These are phyloP conservation scores for Fonsecaea nubica DNA, from an alignment of 2,329 filamentous ascomycete species.

Conservation along the genomic window DNA sequence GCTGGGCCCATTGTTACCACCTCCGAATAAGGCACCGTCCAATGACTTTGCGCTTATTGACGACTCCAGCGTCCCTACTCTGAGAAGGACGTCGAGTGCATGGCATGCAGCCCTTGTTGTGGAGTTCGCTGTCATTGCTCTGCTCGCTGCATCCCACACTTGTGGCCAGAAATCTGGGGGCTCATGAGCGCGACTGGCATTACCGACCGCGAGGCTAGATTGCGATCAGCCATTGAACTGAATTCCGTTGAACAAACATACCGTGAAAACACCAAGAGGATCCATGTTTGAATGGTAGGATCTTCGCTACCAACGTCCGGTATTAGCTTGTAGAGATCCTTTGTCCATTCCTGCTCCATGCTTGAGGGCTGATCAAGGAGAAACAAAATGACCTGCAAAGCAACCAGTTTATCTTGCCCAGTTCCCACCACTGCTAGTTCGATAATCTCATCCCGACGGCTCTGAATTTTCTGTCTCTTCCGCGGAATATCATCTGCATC, in stretches of 20 bases:
- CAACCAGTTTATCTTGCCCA: constrained; percentile 30
- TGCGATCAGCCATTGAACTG: constrained; percentile 3
- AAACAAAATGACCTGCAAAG: constrained; percentile 33
- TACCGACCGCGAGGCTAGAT: constrained; percentile 8
- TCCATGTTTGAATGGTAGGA: constrained; percentile 29
- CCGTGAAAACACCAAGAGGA: constrained; percentile 30
- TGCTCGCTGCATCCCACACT: constrained; percentile 32
- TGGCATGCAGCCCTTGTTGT: constrained; percentile 34
- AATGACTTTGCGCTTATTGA: constrained; percentile 17
- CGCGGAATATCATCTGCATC: constrained; percentile 23
- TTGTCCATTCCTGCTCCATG: constrained; percentile 12
- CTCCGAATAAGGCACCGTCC: constrained; percentile 43
- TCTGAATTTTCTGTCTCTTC: constrained; percentile 33
- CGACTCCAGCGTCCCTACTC: constrained; percentile 18
- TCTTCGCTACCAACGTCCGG: constrained; percentile 28
- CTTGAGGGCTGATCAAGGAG: constrained; percentile 27
- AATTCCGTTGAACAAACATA: constrained; percentile 8
- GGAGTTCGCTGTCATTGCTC: constrained; percentile 23
- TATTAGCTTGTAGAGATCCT: constrained; percentile 16
- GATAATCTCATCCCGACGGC: constrained; percentile 22
- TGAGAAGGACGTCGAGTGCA: constrained; percentile 28
- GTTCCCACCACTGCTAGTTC: constrained; percentile 19
- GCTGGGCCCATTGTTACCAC: constrained; percentile 82
- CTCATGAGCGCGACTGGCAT: not conserved
- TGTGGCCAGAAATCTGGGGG: constrained; percentile 27